phyloP scores from a whole-genome alignment of 257 asterid genomes.

The Nicotiana otophora region DNA sequence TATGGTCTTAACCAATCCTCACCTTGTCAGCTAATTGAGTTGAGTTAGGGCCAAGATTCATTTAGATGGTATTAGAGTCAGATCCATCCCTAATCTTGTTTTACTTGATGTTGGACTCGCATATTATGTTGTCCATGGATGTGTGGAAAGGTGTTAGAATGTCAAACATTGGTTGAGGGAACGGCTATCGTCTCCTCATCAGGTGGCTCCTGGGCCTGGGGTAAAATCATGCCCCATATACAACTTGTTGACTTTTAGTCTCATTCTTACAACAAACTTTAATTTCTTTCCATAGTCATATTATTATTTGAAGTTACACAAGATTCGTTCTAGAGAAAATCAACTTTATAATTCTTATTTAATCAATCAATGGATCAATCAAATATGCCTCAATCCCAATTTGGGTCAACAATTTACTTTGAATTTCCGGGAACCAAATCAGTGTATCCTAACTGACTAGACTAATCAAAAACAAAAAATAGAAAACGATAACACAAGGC shows the following conservation, averaged over 20 bases:
- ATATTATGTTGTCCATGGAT: not conserved
- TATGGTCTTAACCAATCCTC: not conserved
- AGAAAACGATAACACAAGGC: not conserved
- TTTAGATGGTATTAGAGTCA: not conserved
- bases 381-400: not conserved
- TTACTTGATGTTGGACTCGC: not conserved
- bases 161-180: not conserved
- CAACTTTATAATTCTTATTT: not conserved
- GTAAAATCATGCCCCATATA: not conserved
- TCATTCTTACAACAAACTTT: not conserved
- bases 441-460: not conserved
- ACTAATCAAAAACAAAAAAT: not conserved
- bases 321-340: not conserved
- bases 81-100: not conserved
- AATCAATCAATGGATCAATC: not conserved
- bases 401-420: not conserved
- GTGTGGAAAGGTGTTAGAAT: not conserved
- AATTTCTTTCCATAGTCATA: not conserved
- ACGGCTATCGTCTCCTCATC: not conserved
- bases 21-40: not conserved
- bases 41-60: not conserved
- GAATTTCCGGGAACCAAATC: not conserved
- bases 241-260: not conserved
- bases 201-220: too few species aligned
- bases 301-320: not conserved